phyloP scores from a whole-genome alignment of 108 stramenopile genomes.

The Discostella pseudostelligera region DNA sequence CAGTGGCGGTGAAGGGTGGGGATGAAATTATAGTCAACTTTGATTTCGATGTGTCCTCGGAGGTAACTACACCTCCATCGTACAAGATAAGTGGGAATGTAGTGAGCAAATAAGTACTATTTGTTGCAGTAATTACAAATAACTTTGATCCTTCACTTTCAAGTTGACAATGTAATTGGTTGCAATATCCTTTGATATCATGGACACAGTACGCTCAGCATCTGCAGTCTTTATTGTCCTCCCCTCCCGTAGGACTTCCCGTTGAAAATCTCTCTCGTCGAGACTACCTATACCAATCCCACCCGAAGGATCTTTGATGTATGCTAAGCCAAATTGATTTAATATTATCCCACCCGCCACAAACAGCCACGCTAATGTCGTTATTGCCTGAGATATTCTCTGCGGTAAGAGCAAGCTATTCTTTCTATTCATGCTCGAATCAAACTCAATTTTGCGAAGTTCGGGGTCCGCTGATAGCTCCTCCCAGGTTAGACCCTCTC shows the following conservation, averaged over 20 bases:
- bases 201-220: not conserved
- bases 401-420: conserved; percentile 38
- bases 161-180: not conserved
- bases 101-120: conserved; percentile 13
- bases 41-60: conserved; percentile 40
- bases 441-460: conserved; percentile 28
- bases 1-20: conserved; percentile 43
- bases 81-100: conserved; percentile 49
- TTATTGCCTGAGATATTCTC: conserved; percentile 27
- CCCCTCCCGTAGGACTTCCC: conserved; percentile 9
- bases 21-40: conserved; percentile 35
- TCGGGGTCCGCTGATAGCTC: conserved; percentile 33
- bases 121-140: not conserved
- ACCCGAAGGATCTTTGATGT: conserved; percentile 26
- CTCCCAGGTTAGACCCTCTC: conserved; percentile 21
- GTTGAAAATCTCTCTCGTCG: conserved; percentile 33
- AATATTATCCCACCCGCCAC: conserved; percentile 33
- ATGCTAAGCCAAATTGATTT: conserved; percentile 39
- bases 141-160: not conserved
- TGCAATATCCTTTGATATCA: not conserved
- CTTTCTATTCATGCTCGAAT: conserved; percentile 25
- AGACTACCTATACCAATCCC: conserved; percentile 42
- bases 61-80: conserved; percentile 30
- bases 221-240: not conserved
- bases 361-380: conserved; percentile 33